Evolutionary conservation across 257 asterid species (phyloP).

Genomic region (Fraxinus quadrangulata): DNA sequence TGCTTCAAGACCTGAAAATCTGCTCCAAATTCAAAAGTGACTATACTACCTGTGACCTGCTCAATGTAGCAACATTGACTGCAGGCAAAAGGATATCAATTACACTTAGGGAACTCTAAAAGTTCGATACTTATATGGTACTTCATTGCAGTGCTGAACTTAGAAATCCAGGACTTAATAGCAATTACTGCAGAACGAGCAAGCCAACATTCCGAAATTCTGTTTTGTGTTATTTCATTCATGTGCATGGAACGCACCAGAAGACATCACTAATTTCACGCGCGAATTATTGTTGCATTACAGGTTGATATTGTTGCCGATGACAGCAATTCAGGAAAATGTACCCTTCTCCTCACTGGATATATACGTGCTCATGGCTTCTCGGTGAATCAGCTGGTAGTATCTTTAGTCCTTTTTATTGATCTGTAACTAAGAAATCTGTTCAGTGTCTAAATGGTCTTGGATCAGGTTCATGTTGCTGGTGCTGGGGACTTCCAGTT

Average conservation of each 20-base stretch:
- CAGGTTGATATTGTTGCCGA: slow-evolving; percentile 71
- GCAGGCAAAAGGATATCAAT: background rate
- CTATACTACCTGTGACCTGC: background rate
- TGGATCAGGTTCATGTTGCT: slow-evolving; percentile 85
- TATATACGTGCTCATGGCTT: slow-evolving; percentile 72
- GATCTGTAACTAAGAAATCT: slow-evolving; percentile 18
- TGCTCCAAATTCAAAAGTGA: background rate
- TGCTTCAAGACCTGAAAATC: background rate
- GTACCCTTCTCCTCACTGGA: slow-evolving; percentile 81
- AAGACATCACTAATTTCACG: slow-evolving; percentile 12
- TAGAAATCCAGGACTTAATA: background rate
- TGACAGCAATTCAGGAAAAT: slow-evolving; percentile 47
- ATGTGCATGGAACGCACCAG: background rate
- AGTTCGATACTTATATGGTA: background rate
- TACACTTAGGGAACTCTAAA: background rate
- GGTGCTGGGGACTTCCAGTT: slow-evolving; percentile 97
- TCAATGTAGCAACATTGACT: background rate
- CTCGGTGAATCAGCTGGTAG: slow-evolving; percentile 94
- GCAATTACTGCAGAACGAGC: background rate
- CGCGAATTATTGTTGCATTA: slow-evolving; percentile 9
- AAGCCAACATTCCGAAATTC: background rate
- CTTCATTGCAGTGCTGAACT: background rate
- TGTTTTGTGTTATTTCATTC: background rate
- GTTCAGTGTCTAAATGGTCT: slow-evolving; percentile 37
- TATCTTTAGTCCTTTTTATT: slow-evolving; percentile 28